A percentile compares a stretch with the other conserved stretches of the same genome.
phyloP scores from a whole-genome alignment of 2,329 filamentous ascomycete species.

The Cercospora zeina region DNA sequence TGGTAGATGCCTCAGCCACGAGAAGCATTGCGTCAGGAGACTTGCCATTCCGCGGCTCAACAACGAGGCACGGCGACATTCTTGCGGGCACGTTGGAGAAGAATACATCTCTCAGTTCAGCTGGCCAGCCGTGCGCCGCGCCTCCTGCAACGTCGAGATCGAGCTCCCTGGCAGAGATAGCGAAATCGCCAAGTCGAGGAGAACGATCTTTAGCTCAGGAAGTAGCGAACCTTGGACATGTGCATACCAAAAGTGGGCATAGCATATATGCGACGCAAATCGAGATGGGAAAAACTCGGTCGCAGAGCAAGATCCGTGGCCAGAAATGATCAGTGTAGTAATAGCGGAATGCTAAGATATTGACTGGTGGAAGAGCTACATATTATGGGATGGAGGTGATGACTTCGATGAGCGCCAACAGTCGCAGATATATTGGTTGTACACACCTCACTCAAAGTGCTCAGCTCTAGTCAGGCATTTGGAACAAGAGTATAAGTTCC shows the following conservation, averaged over 20 bases:
- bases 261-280: background rate
- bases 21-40: background rate
- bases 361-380: background rate
- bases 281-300: background rate
- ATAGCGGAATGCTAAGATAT: conserved; percentile 2
- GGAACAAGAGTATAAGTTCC: too few relatives aligned
- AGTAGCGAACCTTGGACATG: background rate
- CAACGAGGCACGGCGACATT: background rate
- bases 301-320: background rate
- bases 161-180: background rate
- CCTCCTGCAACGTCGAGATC: background rate
- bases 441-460: background rate
- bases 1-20: background rate
- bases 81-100: background rate
- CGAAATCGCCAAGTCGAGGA: background rate
- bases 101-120: background rate
- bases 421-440: background rate
- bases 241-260: conserved; percentile 5
- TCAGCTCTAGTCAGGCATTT: background rate
- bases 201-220: background rate
- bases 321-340: conserved; percentile 3
- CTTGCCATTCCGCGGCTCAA: background rate
- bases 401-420: background rate
- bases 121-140: background rate
- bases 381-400: background rate